A percentile compares a stretch with the other conserved stretches of the same genome.
Conservation (phyloP, 805 yeast genomes). For the Candida fluviatilis region DNA sequence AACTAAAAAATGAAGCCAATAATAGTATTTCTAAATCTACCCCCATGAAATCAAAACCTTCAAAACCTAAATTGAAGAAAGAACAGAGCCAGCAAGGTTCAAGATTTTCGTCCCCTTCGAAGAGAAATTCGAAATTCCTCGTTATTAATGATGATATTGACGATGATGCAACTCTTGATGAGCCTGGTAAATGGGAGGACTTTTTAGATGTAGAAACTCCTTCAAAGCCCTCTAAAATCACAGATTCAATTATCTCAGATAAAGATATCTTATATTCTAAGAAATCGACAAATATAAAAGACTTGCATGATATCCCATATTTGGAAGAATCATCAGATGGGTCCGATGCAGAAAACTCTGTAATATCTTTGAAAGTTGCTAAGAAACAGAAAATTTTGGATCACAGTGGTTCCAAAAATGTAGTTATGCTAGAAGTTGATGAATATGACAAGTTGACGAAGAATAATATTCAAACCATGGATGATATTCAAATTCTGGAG, state of each 20-base stretch:
- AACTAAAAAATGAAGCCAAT: constrained; percentile 34
- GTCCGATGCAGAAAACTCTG: constrained; percentile 15
- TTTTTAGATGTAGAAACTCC: constrained; percentile 27
- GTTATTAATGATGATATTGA: constrained; percentile 23
- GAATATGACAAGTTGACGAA: constrained; percentile 27
- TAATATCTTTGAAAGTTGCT: too few species aligned
- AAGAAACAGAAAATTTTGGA: neutral
- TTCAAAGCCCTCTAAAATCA: constrained; percentile 16
- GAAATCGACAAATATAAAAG: too few species aligned
- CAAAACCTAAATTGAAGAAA: constrained; percentile 2
- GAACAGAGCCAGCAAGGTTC: constrained; percentile 6
- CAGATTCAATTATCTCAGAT: constrained; percentile 12
- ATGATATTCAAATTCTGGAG: constrained; percentile 20
- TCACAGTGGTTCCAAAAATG: neutral
- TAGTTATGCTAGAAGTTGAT: constrained; percentile 18
- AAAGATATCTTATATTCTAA: too few species aligned
- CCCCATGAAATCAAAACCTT: constrained; percentile 10
- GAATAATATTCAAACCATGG: constrained; percentile 18
- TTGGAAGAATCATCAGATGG: constrained; percentile 24
- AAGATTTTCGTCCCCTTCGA: constrained; percentile 29
- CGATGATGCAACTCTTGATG: constrained; percentile 10
- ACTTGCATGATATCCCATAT: constrained; percentile 17
- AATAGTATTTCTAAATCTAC: constrained; percentile 9
- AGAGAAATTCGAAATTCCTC: constrained; percentile 30
- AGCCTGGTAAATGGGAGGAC: constrained; percentile 35